Percentiles rank a stretch among this genome's conserved stretches.
Evolutionary conservation across 345 rosid genomes (phyloP).

Genomic region (Rhodamnia rubescens): DNA sequence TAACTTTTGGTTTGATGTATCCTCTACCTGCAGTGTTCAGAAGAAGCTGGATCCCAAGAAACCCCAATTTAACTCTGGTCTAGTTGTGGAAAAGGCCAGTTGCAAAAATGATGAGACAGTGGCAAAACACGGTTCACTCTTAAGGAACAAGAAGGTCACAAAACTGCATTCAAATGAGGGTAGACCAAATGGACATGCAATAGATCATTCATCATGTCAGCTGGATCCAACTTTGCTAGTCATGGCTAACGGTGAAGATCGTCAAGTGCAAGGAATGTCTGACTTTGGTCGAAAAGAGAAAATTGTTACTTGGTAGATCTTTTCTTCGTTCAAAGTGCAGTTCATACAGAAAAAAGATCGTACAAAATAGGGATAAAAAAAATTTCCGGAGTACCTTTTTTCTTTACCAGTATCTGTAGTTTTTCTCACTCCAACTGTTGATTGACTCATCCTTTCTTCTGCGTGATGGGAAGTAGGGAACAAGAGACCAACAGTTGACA

Average conservation of each 20-base stretch:
- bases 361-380: background rate
- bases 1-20: background rate
- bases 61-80: background rate
- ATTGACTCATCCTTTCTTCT: background rate
- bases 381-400: background rate
- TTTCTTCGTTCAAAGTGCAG: background rate
- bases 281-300: background rate
- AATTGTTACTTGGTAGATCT: background rate
- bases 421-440: background rate
- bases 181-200: background rate
- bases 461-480: background rate
- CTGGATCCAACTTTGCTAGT: background rate
- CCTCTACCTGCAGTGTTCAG: background rate
- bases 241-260: background rate
- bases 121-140: background rate
- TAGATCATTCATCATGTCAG: background rate
- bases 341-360: background rate
- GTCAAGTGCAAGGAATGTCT: background rate
- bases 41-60: background rate
- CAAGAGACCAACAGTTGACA: background rate
- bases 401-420: background rate
- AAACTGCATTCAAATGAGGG: background rate
- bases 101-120: background rate
- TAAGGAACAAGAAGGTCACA: background rate
- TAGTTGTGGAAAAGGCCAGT: background rate